Evolutionary conservation across 805 yeast genomes (phyloP).

Genomic region (Kluyveromyces siamensis): DNA sequence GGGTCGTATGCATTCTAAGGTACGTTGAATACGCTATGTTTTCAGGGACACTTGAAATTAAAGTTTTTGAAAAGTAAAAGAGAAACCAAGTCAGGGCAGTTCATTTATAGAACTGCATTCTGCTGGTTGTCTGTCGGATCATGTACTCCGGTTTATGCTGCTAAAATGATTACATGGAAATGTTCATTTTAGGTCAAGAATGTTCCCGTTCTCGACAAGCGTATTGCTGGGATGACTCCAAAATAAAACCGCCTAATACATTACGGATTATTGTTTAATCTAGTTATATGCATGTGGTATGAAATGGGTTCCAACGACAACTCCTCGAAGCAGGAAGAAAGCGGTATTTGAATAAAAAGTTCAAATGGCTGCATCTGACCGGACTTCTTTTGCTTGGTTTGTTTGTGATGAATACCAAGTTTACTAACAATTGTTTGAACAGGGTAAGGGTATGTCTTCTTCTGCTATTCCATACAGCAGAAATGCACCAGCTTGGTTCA

Average conservation of each 20-base stretch:
- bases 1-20: conserved; percentile 99
- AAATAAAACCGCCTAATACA: background rate
- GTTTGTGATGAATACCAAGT: background rate
- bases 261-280: too few relatives aligned
- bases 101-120: conserved; percentile 10
- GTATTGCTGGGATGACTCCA: background rate
- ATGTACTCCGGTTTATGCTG: conserved; percentile 2
- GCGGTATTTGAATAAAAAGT: background rate
- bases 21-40: conserved; percentile 41
- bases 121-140: conserved; percentile 5
- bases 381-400: background rate
- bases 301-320: background rate
- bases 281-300: background rate
- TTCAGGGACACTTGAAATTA: background rate
- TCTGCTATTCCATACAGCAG: conserved; percentile 99
- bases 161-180: background rate
- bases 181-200: background rate
- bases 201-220: background rate
- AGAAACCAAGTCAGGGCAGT: conserved; percentile 3
- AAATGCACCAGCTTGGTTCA: conserved; percentile 99
- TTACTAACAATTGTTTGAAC: conserved; percentile 17
- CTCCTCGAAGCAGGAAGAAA: background rate
- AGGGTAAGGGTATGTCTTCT: conserved; percentile 99
- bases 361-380: background rate
- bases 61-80: conserved; percentile 1